Base-by-base conservation (phyloP, 2,329 filamentous ascomycete genomes). In the Pseudogymnoascus verrucosus region DNA sequence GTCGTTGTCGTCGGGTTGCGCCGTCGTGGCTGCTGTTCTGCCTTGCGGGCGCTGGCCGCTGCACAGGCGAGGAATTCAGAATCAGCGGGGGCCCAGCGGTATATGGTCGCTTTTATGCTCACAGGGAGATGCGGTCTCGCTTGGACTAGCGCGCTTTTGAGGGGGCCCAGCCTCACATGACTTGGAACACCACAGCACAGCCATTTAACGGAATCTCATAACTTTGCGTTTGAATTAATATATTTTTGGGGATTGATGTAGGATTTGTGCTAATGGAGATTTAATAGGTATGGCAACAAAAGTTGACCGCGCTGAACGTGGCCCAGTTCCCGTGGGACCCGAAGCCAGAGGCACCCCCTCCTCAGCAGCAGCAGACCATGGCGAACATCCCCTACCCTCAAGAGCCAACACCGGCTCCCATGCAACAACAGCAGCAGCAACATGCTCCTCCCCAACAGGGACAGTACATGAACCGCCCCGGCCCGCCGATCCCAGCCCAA, bases 251-350 rank as follows among this genome's bases (percentile, higher is more conserved):
- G 19, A 65, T 66, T 63, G 10, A 28, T 62, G 60, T 64, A 60
- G 57, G 40, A 64, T 64, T 64, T 68, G 69, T 64, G 70, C 72
- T 71, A 67, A 73, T 61, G 62, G 19, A 60, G 59, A 37, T 47
- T 62, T 39, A 39, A 66, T 74, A 98, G 93, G 90, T 88, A 78
- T 99, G 95, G 95, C 93, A 98, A 80, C 83, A 88, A 71, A 97
- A 96, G 77, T 83, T 99, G 37, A 89, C 93, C 1, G 86, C 87
- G 69, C 86, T 96, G 68, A 86, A 89, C 68, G 89, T 98, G 66
- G 95, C 95, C 65, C 81, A 85, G 64, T 97, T 98, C 74, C 93
- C 95, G 10, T 99, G 95, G 95, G 95, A 99, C 74, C 93, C 95
- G 47, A 88, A 89, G 73, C 88, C 89, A 60, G 87, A 89, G 62